phyloP scores from a whole-genome alignment of 306 rosid species.

The Corylus americana region DNA sequence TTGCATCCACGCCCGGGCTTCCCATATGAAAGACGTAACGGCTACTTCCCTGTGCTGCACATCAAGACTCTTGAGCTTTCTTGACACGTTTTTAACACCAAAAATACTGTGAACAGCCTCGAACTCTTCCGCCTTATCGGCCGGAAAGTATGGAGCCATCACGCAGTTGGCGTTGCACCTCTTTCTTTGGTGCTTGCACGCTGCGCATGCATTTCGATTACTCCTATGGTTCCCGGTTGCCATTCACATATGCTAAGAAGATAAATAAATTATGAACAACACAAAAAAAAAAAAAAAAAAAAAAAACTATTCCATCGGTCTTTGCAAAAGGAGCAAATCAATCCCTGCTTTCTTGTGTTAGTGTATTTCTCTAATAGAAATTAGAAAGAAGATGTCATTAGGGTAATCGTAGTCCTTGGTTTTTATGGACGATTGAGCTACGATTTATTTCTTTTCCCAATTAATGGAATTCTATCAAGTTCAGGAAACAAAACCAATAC shows the following conservation, averaged over 20 bases:
- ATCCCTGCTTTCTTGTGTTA: too few species aligned
- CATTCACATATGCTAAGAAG: background rate
- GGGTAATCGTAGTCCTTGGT: too few species aligned
- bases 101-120: constrained; percentile 13
- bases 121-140: background rate
- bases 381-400: too few species aligned
- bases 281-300: too few species aligned
- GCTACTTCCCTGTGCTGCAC: background rate
- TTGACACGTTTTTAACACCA: constrained; percentile 20
- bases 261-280: too few species aligned
- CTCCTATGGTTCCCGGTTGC: background rate
- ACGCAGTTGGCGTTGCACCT: constrained; percentile 22
- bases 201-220: constrained; percentile 16
- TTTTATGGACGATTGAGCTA: too few species aligned
- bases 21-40: constrained; percentile 27
- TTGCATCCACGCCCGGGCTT: constrained; percentile 21
- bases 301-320: too few species aligned
- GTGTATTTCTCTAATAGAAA: too few species aligned
- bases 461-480: too few species aligned
- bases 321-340: too few species aligned
- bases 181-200: constrained; percentile 29
- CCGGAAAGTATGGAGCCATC: constrained; percentile 23
- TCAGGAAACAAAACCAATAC: too few species aligned
- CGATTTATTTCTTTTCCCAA: too few species aligned
- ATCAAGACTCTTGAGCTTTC: background rate